Conservation (phyloP, 2,329 filamentous ascomycete species). For the Fusarium xylarioides region DNA sequence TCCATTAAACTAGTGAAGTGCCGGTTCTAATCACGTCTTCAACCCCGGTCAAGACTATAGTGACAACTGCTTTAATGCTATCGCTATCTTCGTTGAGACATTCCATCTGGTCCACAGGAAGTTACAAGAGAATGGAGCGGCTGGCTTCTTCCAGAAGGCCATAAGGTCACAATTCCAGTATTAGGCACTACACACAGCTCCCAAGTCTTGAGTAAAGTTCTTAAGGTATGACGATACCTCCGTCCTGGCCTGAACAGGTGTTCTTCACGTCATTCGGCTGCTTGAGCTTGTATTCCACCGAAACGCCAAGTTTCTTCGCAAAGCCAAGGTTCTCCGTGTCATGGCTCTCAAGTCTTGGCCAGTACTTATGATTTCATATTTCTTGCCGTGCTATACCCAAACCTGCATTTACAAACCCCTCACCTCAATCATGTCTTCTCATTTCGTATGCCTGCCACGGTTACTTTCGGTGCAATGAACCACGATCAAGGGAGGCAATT, state of each 20-base stretch:
- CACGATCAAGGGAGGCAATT: neutral
- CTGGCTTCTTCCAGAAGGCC: neutral
- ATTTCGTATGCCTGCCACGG: neutral
- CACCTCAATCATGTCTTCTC: neutral
- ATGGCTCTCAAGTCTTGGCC: fast-evolving
- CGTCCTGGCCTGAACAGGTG: no score
- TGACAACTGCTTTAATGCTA: neutral
- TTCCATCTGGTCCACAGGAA: neutral
- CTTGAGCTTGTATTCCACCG: neutral
- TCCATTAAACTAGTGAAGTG: fast-evolving
- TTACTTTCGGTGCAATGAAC: neutral
- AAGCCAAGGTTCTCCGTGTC: fast-evolving
- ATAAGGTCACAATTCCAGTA: fast-evolving
- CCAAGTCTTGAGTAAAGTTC: no score
- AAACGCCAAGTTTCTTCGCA: fast-evolving
- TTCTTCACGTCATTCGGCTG: neutral
- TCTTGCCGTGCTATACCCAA: no score
- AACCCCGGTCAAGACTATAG: no score
- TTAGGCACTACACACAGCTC: fast-evolving
- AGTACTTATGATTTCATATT: neutral
- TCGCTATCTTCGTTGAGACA: neutral
- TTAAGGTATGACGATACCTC: neutral
- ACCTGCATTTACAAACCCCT: no score
- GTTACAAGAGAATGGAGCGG: fast-evolving
- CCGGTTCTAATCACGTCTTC: no score